Conservation (phyloP, 768 basidiomycete species). For the Polyporus arcularius region DNA sequence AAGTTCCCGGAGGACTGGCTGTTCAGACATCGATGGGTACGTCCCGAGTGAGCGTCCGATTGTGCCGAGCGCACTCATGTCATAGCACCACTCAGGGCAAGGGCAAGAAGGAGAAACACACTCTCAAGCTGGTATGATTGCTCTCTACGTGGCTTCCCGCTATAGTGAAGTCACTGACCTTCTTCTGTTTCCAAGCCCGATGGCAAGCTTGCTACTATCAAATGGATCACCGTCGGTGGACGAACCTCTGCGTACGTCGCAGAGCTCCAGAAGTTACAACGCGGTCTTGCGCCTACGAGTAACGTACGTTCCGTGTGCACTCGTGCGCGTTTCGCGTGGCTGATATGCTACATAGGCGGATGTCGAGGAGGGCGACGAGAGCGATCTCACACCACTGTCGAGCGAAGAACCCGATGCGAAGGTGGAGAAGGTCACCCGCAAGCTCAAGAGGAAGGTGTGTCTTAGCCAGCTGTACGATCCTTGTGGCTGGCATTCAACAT, state of each 20-base stretch:
- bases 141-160: background rate
- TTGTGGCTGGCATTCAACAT: background rate
- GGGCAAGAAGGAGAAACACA: conserved; percentile 52
- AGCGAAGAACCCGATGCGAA: conserved; percentile 22
- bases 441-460: conserved; percentile 24
- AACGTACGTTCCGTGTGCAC: background rate
- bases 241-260: conserved; percentile 73
- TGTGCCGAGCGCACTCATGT: background rate
- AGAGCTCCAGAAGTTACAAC: conserved; percentile 53
- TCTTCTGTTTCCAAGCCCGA: conserved; percentile 47
- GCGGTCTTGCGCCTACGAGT: background rate
- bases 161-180: background rate
- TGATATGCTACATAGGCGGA: conserved; percentile 1
- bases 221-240: conserved; percentile 75
- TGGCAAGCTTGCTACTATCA: conserved; percentile 70
- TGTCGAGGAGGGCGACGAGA: conserved; percentile 15
- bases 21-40: conserved; percentile 70
- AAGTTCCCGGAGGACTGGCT: conserved; percentile 71
- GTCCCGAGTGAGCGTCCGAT: background rate
- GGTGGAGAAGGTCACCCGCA: conserved; percentile 16
- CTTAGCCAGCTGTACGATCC: background rate
- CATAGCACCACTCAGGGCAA: conserved; percentile 45
- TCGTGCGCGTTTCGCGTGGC: background rate
- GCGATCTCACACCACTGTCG: conserved; percentile 28
- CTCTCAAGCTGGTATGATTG: conserved; percentile 48